Base-by-base conservation (phyloP, 2,329 filamentous ascomycete genomes). In the Aspergillus amoenus region DNA sequence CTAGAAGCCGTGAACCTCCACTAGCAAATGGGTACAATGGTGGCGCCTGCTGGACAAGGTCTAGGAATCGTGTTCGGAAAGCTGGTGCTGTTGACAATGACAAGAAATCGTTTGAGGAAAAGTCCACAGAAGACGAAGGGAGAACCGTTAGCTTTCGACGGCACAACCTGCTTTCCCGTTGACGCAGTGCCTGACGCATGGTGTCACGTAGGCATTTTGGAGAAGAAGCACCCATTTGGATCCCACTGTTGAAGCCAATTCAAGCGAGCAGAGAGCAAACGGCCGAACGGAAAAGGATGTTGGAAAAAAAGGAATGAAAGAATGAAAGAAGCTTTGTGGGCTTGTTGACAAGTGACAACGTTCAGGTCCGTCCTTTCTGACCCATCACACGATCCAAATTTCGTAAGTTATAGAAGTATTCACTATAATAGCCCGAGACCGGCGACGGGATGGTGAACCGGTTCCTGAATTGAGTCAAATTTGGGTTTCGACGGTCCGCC, bases 41-140 rank as follows among this genome's bases (percentile, higher is more conserved):
- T 0, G 72, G 64, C 45, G 71, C 67, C 56, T 40, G 74, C 58
- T 59, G 67, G 2, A 84, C 69, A 58, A 83, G 80, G 6, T 74
- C 54, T 8, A 85, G 69, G 60, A 80, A 86, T 2, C 74, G 71
- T 4, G 71, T 51, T 5, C 79, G 79, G n/a, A 85, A 77, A 4
- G 68, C 66, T 0, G 73, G 66, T 7, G 78, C 82, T 1, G 73
- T 78, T 2, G 75, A 80, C 4, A 88, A 73, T 0, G 84, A 87
- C 11, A 88, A 79, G 59, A 88, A 86, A 68, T 88, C 86, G 68
- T 87, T 88, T 46, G 84, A 87, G 1, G 83, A 86, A 65, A 88
- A 88, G 70, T 89, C 86, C 0, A 71, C 67, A 1, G 77, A 72
- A 30, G 66, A 67, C 12, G 73, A 61, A 1, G 78, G 72, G 22